These are phyloP conservation scores for Solanum commersonii DNA, from an alignment of 257 asterid genomes.

Conservation along the genomic window DNA sequence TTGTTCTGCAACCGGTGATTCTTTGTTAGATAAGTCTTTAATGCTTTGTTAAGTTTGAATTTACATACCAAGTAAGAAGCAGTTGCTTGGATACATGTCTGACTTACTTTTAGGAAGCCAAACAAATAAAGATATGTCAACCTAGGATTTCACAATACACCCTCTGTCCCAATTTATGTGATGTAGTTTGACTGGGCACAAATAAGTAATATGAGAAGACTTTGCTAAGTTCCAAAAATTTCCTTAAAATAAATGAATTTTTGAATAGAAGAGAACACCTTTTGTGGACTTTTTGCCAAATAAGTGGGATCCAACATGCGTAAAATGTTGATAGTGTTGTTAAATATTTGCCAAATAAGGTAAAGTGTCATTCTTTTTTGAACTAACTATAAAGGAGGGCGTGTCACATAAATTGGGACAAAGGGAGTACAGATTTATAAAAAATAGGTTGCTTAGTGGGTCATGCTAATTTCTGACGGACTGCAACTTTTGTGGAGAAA, in stretches of 20 bases:
- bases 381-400: background rate
- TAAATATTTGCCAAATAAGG: background rate
- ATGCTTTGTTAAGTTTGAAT: background rate
- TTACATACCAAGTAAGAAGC: background rate
- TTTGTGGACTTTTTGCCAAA: background rate
- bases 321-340: background rate
- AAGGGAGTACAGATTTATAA: background rate
- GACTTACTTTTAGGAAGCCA: background rate
- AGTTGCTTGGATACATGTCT: background rate
- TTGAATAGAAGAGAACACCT: background rate
- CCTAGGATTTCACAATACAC: background rate
- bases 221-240: background rate
- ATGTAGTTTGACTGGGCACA: background rate
- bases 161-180: background rate
- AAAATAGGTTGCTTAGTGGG: background rate
- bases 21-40: background rate
- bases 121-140: background rate
- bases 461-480: background rate
- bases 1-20: background rate
- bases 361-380: background rate
- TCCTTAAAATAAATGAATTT: no score
- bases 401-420: background rate
- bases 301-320: background rate
- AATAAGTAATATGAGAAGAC: background rate
- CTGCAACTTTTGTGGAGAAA: background rate